Evolutionary conservation across 192 early-diverging fungal species (phyloP).

Genomic region (Paraglomus occultum): DNA sequence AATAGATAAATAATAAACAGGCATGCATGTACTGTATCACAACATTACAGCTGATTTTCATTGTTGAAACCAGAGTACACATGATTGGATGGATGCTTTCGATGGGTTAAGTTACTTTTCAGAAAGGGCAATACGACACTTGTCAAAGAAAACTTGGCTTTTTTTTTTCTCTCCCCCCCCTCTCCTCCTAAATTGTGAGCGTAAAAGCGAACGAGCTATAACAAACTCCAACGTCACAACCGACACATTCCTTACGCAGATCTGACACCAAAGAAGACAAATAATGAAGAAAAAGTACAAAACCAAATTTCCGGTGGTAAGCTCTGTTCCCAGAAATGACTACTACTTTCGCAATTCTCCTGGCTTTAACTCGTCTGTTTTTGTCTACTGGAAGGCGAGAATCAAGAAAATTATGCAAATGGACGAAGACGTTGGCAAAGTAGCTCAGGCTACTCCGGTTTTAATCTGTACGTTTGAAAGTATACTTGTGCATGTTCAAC

Average conservation of each 20-base stretch:
- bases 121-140: too few relatives aligned
- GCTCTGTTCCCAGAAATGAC: conserved; percentile 35
- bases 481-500: background rate
- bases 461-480: conserved; percentile 76
- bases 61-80: too few relatives aligned
- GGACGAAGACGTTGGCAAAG: conserved; percentile 99
- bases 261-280: background rate
- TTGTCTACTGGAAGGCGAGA: conserved; percentile 68
- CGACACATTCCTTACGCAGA: background rate
- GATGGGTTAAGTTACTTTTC: too few relatives aligned
- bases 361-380: conserved; percentile 1
- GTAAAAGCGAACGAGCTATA: too few relatives aligned
- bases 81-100: too few relatives aligned
- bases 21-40: too few relatives aligned
- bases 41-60: too few relatives aligned
- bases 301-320: conserved; percentile 91
- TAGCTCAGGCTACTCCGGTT: conserved; percentile 94
- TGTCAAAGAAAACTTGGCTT: too few relatives aligned
- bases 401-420: conserved; percentile 99
- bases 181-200: too few relatives aligned
- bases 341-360: conserved; percentile 8
- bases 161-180: too few relatives aligned
- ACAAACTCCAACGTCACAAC: background rate
- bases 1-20: too few relatives aligned
- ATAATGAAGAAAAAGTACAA: conserved; percentile 87